These are phyloP conservation scores for Hymenoscyphus repandus DNA, from an alignment of 2,329 filamentous ascomycete genomes.

Conservation along the genomic window DNA sequence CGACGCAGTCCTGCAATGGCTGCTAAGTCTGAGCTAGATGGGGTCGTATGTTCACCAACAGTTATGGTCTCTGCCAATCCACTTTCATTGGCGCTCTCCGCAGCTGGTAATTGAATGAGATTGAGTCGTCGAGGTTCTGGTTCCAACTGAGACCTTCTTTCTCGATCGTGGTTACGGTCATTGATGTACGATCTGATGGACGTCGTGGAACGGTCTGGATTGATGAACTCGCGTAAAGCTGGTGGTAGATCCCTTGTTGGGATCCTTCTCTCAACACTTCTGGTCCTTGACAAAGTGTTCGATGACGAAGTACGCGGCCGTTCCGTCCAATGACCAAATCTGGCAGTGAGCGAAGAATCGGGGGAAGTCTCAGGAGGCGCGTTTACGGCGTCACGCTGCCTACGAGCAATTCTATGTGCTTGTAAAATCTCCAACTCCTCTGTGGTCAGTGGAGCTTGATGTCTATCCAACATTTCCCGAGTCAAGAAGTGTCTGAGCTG, in stretches of 20 bases:
- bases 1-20: slow-evolving; percentile 18
- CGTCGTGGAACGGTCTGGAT: slow-evolving; percentile 25
- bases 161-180: slow-evolving; percentile 31
- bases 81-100: slow-evolving; percentile 20
- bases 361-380: slow-evolving; percentile 19
- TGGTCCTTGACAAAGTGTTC: slow-evolving; percentile 1
- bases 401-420: slow-evolving; percentile 48
- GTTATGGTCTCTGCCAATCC: slow-evolving; percentile 16
- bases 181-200: slow-evolving; percentile 31
- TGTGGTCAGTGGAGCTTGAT: slow-evolving; percentile 46
- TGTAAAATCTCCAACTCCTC: slow-evolving; percentile 54
- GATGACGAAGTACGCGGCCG: slow-evolving; percentile 10
- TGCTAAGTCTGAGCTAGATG: slow-evolving; percentile 18
- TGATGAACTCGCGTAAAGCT: slow-evolving; percentile 29
- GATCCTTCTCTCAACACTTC: slow-evolving; percentile 18
- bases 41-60: slow-evolving; percentile 22
- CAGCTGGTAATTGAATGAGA: slow-evolving; percentile 23
- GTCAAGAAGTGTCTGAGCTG: slow-evolving; percentile 24
- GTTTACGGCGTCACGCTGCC: slow-evolving; percentile 33
- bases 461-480: slow-evolving; percentile 34
- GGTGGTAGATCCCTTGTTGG: slow-evolving; percentile 23
- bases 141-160: slow-evolving; percentile 21
- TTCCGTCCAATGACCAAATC: slow-evolving; percentile 14
- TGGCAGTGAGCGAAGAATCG: slow-evolving; percentile 15
- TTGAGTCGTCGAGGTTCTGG: slow-evolving; percentile 20